These are phyloP conservation scores for Ceratobasidium sp. DNA, from an alignment of 1,284 basidiomycete genomes.

Conservation along the genomic window DNA sequence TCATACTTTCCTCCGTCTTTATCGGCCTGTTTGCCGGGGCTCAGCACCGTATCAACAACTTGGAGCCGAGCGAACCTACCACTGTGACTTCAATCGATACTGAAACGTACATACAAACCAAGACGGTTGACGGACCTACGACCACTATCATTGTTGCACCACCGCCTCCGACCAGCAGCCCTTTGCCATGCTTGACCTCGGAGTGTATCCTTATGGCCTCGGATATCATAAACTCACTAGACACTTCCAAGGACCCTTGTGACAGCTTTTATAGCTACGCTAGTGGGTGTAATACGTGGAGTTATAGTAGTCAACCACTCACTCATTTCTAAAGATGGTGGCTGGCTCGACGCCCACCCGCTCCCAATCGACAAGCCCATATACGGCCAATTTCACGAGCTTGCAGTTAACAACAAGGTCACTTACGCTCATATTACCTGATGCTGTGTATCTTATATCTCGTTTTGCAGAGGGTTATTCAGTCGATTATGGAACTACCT, in stretches of 20 bases:
- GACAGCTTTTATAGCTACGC: conserved; percentile 94
- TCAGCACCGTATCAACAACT: conserved; percentile 72
- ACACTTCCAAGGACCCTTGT: conserved; percentile 87
- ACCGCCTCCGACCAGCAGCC: conserved; percentile 32
- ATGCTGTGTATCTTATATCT: too few species aligned
- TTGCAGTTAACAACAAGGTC: conserved; percentile 54
- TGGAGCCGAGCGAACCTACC: conserved; percentile 45
- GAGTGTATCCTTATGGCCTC: conserved; percentile 87
- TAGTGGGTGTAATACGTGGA: conserved; percentile 61
- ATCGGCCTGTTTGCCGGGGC: conserved; percentile 91
- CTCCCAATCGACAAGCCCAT: conserved; percentile 83
- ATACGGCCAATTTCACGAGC: conserved; percentile 57
- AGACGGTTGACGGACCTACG: conserved; percentile 51
- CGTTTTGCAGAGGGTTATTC: conserved; percentile 64
- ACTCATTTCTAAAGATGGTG: conserved; percentile 58
- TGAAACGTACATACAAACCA: conserved; percentile 44
- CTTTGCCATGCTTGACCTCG: conserved; percentile 69
- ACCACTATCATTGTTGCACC: conserved; percentile 47
- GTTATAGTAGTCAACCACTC: conserved; percentile 14
- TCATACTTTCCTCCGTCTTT: conserved; percentile 84
- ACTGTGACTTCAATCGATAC: conserved; percentile 49
- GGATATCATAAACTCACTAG: conserved; percentile 80
- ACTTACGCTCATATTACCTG: not conserved
- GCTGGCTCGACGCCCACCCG: conserved; percentile 81
- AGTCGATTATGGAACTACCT: conserved; percentile 61